Evolutionary conservation across 176 grass and related monocot species (phyloP).

Genomic region (Triticum aestivum): DNA sequence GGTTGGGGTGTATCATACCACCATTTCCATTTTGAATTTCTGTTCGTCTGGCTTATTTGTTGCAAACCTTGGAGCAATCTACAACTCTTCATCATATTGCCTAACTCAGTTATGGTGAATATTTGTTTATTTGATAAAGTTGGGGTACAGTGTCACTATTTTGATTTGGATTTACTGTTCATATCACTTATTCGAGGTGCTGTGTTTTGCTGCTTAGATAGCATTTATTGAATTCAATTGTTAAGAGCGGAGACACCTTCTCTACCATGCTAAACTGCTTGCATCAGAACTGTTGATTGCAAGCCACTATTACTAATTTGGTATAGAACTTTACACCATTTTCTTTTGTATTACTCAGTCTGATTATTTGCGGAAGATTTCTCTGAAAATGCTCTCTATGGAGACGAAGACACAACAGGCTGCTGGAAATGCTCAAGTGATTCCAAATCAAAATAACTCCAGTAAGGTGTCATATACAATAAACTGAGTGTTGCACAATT

Average conservation of each 20-base stretch:
- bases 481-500: neutral
- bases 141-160: neutral
- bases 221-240: neutral
- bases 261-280: neutral
- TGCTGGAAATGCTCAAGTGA: constrained; percentile 40
- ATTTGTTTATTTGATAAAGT: neutral
- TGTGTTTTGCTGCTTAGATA: too few relatives aligned
- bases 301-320: neutral
- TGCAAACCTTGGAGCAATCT: neutral
- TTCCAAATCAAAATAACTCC: constrained; percentile 46
- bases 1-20: neutral
- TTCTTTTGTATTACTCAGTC: constrained; percentile 42
- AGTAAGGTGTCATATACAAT: constrained; percentile 40
- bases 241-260: neutral
- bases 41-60: constrained; percentile 1
- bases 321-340: neutral
- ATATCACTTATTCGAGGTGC: too few relatives aligned
- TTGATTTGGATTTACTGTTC: neutral
- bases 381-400: constrained; percentile 80
- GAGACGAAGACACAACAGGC: constrained; percentile 62
- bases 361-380: constrained; percentile 87
- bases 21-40: neutral
- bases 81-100: neutral
- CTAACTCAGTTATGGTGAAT: neutral
- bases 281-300: neutral